A percentile compares a stretch with the other conserved stretches of the same genome.
Evolutionary conservation across 2,329 filamentous ascomycete species (phyloP).

Genomic region (Arthrobotrys sphaeroides): DNA sequence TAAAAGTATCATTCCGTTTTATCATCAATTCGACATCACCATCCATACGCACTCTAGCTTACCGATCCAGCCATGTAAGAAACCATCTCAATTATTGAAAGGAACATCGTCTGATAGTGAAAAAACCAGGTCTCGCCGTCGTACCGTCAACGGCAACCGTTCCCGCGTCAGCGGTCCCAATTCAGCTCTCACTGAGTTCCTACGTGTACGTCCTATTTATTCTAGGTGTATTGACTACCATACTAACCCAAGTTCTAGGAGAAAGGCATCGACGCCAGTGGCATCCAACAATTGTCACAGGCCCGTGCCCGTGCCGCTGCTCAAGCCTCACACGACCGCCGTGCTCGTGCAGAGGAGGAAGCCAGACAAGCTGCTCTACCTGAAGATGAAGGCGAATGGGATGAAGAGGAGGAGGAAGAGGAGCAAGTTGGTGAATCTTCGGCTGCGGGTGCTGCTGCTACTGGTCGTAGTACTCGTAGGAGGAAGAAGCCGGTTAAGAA

Average conservation of each 20-base stretch:
- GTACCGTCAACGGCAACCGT: background rate
- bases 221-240: background rate
- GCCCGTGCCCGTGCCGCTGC: background rate
- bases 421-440: constrained; percentile 33
- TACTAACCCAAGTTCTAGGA: constrained; percentile 35
- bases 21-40: no score
- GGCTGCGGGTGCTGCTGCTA: constrained; percentile 23
- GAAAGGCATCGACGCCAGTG: constrained; percentile 55
- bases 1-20: no score
- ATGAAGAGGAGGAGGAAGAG: background rate
- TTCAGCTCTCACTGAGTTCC: constrained; percentile 57
- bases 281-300: constrained; percentile 45
- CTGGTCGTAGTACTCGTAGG: constrained; percentile 11
- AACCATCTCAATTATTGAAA: no score
- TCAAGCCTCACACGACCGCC: background rate
- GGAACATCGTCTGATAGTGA: no score
- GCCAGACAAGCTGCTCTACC: background rate
- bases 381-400: background rate
- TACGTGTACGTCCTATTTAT: constrained; percentile 52
- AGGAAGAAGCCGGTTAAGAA: background rate
- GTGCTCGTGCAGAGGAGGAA: no score
- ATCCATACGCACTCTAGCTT: no score
- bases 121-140: constrained; percentile 16
- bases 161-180: constrained; percentile 52
- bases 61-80: no score